Percentiles rank a stretch among this genome's conserved stretches.
Evolutionary conservation across 2,329 filamentous ascomycete genomes (phyloP).

Genomic region (Aspergillus fumigatiaffinis): DNA sequence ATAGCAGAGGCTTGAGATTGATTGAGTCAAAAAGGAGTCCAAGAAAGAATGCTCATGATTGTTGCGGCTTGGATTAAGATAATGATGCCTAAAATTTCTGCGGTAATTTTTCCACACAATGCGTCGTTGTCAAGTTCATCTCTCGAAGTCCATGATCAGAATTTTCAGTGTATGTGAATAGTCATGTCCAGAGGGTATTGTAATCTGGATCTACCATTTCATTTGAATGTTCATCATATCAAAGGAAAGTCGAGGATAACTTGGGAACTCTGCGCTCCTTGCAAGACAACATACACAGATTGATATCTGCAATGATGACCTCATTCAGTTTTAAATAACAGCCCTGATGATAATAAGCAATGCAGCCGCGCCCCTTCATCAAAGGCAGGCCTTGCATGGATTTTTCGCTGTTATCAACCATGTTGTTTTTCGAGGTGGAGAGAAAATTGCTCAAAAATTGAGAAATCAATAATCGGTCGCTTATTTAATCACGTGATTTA

Average conservation of each 20-base stretch:
- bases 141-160: constrained; percentile 28
- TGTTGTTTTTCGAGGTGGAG: neutral
- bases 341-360: neutral
- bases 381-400: neutral
- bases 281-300: neutral
- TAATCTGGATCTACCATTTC: constrained; percentile 29
- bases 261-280: neutral
- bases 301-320: neutral
- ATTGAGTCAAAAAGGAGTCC: neutral
- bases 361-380: neutral
- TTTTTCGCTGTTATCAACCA: neutral
- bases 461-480: neutral
- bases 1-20: neutral
- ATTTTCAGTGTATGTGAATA: constrained; percentile 40
- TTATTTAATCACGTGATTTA: neutral
- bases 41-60: neutral
- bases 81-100: neutral
- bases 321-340: neutral
- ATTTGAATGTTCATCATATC: constrained; percentile 32
- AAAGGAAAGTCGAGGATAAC: constrained; percentile 14
- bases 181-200: constrained; percentile 32
- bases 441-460: neutral
- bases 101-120: neutral
- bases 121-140: constrained; percentile 3
- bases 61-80: neutral